These are phyloP conservation scores for Chrysanthemum makinoi DNA, from an alignment of 129 eudicot genomes.

Conservation along the genomic window DNA sequence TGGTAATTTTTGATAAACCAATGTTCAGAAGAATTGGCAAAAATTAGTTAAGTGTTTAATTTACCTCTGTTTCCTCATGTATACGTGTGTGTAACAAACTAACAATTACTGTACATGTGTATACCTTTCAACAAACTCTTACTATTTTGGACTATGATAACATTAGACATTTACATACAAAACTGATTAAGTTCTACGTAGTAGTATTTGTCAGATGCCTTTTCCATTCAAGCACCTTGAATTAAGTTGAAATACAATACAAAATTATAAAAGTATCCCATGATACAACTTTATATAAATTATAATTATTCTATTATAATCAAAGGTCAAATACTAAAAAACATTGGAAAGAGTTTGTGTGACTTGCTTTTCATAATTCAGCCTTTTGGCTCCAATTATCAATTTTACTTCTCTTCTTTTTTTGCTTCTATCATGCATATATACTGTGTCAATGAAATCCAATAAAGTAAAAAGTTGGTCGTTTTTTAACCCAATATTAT, in stretches of 20 bases:
- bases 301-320: background rate
- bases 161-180: no score
- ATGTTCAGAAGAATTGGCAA: background rate
- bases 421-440: background rate
- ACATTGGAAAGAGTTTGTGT: slow-evolving; percentile 12
- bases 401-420: background rate
- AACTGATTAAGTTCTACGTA: no score
- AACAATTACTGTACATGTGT: no score
- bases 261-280: no score
- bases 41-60: slow-evolving; percentile 1
- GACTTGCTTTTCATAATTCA: slow-evolving; percentile 24
- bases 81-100: background rate
- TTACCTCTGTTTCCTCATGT: background rate
- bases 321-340: slow-evolving; percentile 25
- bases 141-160: no score
- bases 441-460: background rate
- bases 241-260: background rate
- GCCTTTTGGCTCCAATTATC: slow-evolving; percentile 23
- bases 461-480: slow-evolving; percentile 19
- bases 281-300: background rate
- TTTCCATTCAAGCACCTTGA: background rate
- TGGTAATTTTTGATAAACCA: slow-evolving; percentile 16
- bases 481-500: background rate
- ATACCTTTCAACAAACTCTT: no score
- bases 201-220: background rate